Conservation (phyloP, 176 grass and related monocot genomes). For the Aegilops bicornis region DNA sequence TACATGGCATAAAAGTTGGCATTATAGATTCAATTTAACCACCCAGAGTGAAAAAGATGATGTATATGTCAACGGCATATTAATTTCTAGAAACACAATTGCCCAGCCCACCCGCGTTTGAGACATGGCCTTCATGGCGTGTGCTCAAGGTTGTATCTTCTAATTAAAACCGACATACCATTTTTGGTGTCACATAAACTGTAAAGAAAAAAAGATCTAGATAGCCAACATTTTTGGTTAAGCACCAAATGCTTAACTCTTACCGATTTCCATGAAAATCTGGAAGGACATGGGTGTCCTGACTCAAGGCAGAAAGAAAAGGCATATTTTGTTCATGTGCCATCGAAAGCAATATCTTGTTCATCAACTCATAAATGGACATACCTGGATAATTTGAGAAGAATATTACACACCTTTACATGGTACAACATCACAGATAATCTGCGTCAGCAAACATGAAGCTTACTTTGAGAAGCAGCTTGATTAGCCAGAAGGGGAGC, state of each 20-base stretch:
- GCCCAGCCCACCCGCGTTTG: too few species aligned
- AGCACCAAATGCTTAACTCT: constrained; percentile 1
- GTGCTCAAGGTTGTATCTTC: neutral
- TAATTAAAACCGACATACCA: neutral
- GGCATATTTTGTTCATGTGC: constrained; percentile 52
- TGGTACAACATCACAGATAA: neutral
- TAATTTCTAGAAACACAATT: neutral
- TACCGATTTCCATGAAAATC: constrained; percentile 97
- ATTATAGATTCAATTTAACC: neutral
- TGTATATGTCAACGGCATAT: neutral
- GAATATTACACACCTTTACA: constrained; percentile 9
- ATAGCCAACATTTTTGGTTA: neutral
- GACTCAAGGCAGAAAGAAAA: constrained; percentile 78
- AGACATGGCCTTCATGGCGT: neutral
- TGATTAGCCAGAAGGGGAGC: constrained; percentile 82
- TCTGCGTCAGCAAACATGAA: constrained; percentile 19
- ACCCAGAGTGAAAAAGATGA: neutral
- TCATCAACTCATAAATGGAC: constrained; percentile 80
- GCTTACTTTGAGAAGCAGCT: constrained; percentile 82
- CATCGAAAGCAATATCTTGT: constrained; percentile 81
- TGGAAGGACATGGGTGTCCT: constrained; percentile 77
- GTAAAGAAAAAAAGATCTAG: neutral
- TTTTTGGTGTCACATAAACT: neutral
- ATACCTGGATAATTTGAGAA: constrained; percentile 50
- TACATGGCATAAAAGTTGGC: neutral